Conservation (phyloP, 169 alveolate genomes). For the Sarcocystis neurona region DNA sequence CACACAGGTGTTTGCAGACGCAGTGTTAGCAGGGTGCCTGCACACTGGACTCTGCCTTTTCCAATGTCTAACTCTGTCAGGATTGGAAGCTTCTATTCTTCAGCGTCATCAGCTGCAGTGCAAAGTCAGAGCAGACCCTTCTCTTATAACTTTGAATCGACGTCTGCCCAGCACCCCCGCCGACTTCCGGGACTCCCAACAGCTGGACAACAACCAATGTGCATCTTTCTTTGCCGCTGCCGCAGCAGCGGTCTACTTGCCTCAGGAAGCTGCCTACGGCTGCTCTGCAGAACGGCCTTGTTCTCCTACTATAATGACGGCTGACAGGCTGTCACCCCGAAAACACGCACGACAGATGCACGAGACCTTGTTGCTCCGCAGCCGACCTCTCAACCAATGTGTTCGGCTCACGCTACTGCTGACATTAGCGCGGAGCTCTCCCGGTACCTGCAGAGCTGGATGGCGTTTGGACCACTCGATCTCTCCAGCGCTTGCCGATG, state of each 20-base stretch:
- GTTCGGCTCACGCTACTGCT: too few species aligned
- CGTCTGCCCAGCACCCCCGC: not conserved
- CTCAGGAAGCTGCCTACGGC: not conserved
- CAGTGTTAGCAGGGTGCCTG: not conserved
- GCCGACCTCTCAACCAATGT: too few species aligned
- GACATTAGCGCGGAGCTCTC: too few species aligned
- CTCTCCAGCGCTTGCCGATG: too few species aligned
- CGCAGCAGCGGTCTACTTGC: not conserved
- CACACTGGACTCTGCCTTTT: not conserved
- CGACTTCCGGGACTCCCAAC: not conserved
- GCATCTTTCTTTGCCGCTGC: not conserved
- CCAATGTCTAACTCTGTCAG: not conserved
- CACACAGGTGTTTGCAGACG: too few species aligned
- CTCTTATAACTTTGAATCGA: not conserved
- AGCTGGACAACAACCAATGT: not conserved
- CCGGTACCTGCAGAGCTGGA: too few species aligned
- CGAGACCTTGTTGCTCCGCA: too few species aligned
- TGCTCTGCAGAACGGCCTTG: too few species aligned
- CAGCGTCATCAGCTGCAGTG: slow-evolving; percentile 11
- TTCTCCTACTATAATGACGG: too few species aligned
- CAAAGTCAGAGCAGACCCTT: not conserved
- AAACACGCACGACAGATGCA: too few species aligned
- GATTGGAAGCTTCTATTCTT: not conserved
- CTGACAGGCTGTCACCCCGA: too few species aligned
- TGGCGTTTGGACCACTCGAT: too few species aligned